These are phyloP conservation scores for Trichoderma sp. DNA, from an alignment of 2,329 filamentous ascomycete species.

Conservation along the genomic window DNA sequence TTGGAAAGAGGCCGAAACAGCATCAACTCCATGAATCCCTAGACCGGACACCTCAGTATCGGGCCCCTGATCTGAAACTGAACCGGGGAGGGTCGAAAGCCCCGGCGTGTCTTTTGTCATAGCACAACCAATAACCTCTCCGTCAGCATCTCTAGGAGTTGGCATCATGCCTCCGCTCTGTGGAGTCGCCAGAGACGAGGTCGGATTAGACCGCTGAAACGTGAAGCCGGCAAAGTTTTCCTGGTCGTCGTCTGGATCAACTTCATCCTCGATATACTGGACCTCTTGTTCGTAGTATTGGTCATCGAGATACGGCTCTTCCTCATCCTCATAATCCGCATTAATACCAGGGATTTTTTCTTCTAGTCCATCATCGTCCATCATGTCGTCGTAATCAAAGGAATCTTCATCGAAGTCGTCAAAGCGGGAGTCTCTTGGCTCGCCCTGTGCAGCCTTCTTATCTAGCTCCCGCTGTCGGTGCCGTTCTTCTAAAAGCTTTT, in stretches of 20 bases:
- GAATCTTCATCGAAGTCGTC: constrained; percentile 61
- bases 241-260: constrained; percentile 54
- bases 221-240: constrained; percentile 60
- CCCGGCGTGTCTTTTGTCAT: constrained; percentile 45
- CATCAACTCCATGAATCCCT: constrained; percentile 41
- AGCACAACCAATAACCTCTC: constrained; percentile 56
- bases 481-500: constrained; percentile 68
- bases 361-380: constrained; percentile 63
- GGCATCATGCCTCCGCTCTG: constrained; percentile 43
- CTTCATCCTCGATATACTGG: constrained; percentile 23
- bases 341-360: constrained; percentile 63
- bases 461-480: constrained; percentile 66
- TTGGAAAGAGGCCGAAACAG: constrained; percentile 19
- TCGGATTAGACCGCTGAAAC: constrained; percentile 53
- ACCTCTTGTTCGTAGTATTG: constrained; percentile 28
- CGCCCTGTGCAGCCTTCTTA: constrained; percentile 44
- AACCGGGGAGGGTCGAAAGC: constrained; percentile 16
- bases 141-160: constrained; percentile 53
- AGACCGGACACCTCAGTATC: constrained; percentile 35
- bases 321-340: constrained; percentile 44
- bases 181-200: constrained; percentile 51
- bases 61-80: constrained; percentile 1
- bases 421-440: constrained; percentile 50
- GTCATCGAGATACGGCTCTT: constrained; percentile 36
- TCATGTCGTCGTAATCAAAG: constrained; percentile 61